Conservation (phyloP, 805 yeast genomes). For the Ogataea zsoltii region DNA sequence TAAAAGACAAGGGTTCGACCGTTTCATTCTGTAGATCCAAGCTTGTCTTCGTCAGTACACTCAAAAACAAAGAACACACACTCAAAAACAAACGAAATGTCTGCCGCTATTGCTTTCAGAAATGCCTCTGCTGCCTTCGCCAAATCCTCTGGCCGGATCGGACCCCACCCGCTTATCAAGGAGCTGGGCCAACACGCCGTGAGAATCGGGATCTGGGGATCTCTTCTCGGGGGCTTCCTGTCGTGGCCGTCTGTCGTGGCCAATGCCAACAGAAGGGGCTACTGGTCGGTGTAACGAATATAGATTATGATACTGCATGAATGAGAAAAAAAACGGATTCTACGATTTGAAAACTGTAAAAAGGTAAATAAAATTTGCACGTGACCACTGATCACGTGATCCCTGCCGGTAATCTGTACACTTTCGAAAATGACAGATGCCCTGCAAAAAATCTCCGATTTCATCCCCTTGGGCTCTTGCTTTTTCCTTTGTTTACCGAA, state of each 20-base stretch:
- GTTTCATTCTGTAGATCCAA: too few species aligned
- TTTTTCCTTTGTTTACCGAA: too few species aligned
- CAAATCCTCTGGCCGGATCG: slow-evolving; percentile 29
- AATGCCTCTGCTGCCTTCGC: slow-evolving; percentile 10
- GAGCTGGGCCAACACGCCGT: slow-evolving; percentile 30
- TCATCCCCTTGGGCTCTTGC: too few species aligned
- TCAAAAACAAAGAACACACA: background rate
- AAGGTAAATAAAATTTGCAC: too few species aligned
- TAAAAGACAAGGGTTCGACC: background rate
- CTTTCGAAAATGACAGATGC: too few species aligned
- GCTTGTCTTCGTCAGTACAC: too few species aligned
- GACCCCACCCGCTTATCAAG: slow-evolving; percentile 33
- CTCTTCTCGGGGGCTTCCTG: slow-evolving; percentile 25
- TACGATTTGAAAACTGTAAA: too few species aligned
- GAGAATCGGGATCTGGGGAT: slow-evolving; percentile 32
- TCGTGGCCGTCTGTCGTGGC: slow-evolving; percentile 32
- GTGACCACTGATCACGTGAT: too few species aligned
- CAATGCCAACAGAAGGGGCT: slow-evolving; percentile 26
- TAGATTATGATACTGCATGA: too few species aligned
- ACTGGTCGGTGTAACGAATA: slow-evolving; percentile 27
- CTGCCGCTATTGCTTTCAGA: slow-evolving; percentile 19
- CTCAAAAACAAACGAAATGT: slow-evolving; percentile 8
- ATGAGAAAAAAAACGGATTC: too few species aligned
- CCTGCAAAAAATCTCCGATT: too few species aligned
- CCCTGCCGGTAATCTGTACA: too few species aligned